Base-by-base conservation (phyloP, 2,329 filamentous ascomycete genomes). In the Nigrograna mackinnonii region DNA sequence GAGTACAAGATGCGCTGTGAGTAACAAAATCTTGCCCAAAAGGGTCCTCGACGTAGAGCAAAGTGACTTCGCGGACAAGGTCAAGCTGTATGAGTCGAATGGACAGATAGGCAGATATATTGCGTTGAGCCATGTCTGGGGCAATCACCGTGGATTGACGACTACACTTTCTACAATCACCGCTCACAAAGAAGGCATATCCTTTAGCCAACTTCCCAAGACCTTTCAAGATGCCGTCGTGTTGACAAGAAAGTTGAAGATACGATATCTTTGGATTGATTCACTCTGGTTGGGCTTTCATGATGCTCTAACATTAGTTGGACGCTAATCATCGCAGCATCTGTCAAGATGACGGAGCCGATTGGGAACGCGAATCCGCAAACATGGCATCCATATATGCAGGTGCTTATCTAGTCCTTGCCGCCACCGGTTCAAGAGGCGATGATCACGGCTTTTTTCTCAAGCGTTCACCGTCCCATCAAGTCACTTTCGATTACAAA, bases 181-280 rank as follows among this genome's bases (percentile, higher is more conserved):
- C n/a, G 30, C 31, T 6, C 44, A 33, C 16, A 17, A 33, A 33
- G 9, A 33, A 33, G 16, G 16, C 9, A 33, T 33, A 12, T 33
- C 11, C 3, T 28, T 56, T 6, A 31, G 38, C 3, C 20, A 26
- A 3, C 42, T 58, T 3, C 51, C 55, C 1, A 46, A 49, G 33
- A 57, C 57, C 4, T 58, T 62, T 33, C 46, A 22, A 17, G 54
- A 64, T 35, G 58, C 59, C 0, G 41, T 61, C 1, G 44, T 3
- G 1, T 35, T 57, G 0, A 60, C 58, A 1, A 44, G 59, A 0
- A 44, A 44, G 0, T 38, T 62, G 3, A 43, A 48, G 0, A 16
- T 42, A 3, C 40, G 42, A 2, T 63, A 56, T 28, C 43, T 65
- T 5, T 65, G 61, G 58, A 63, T 65, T 4, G 61, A 65, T 24